phyloP scores from a whole-genome alignment of 768 basidiomycete species.

The Collybia mongolica region DNA sequence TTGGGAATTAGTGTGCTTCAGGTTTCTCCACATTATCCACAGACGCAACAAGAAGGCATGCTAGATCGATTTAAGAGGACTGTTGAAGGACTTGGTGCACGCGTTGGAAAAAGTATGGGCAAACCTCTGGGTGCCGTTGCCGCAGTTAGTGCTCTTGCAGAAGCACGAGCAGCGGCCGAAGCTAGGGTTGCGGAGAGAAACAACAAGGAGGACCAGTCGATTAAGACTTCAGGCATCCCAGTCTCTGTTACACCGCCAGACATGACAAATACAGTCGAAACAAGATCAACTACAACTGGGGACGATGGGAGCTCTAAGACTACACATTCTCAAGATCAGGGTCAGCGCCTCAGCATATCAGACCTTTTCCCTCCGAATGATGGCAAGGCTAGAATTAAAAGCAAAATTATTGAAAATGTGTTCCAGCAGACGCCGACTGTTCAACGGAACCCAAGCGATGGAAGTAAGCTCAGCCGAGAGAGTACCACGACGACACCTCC shows the following conservation, averaged over 20 bases:
- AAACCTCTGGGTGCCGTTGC: slow-evolving; percentile 63
- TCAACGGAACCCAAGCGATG: slow-evolving; percentile 3
- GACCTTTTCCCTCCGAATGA: slow-evolving; percentile 50
- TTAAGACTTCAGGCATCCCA: slow-evolving; percentile 14
- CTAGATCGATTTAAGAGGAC: slow-evolving; percentile 70
- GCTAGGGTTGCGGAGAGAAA: slow-evolving; percentile 67
- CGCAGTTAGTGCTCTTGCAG: slow-evolving; percentile 59
- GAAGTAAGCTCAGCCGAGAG: slow-evolving; percentile 17
- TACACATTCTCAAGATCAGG: slow-evolving; percentile 7
- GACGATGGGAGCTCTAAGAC: too few species aligned
- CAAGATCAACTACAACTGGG: too few species aligned
- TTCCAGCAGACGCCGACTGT: slow-evolving; percentile 21
- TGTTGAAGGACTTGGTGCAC: slow-evolving; percentile 64
- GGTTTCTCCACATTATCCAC: neutral
- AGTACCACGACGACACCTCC: slow-evolving; percentile 58
- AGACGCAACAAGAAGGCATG: slow-evolving; percentile 49
- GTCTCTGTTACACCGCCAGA: slow-evolving; percentile 12
- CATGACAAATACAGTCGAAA: neutral
- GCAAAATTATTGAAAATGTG: slow-evolving; percentile 25
- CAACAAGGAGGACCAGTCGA: slow-evolving; percentile 41
- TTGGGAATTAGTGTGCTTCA: neutral
- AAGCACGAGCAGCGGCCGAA: slow-evolving; percentile 67
- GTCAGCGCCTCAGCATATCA: slow-evolving; percentile 53
- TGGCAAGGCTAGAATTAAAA: slow-evolving; percentile 31
- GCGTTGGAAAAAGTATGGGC: slow-evolving; percentile 52